phyloP scores from a whole-genome alignment of 2,329 filamentous ascomycete species.

The Aspergillus thermomutatus region DNA sequence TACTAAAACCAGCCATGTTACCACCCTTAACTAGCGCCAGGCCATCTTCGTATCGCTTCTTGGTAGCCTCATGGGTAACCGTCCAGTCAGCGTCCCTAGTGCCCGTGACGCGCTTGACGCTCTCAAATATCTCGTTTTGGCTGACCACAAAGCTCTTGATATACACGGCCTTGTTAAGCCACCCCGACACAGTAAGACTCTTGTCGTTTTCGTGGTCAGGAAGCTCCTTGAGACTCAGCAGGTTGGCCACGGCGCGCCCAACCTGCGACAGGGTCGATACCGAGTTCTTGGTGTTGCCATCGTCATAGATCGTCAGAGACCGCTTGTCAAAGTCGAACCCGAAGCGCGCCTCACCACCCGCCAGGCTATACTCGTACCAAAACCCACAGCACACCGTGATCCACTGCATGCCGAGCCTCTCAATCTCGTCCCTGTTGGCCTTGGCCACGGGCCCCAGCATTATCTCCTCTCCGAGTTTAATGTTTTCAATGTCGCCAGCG shows the following conservation, averaged over 20 bases:
- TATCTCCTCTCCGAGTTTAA: constrained; percentile 32
- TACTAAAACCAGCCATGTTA: constrained; percentile 44
- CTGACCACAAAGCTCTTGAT: constrained; percentile 56
- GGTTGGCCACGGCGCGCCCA: constrained; percentile 50
- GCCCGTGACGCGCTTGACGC: constrained; percentile 56
- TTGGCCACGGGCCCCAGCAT: constrained; percentile 30
- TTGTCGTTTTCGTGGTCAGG: constrained; percentile 39
- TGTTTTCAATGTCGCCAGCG: constrained; percentile 29
- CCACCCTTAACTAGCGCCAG: constrained; percentile 44
- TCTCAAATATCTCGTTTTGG: constrained; percentile 64
- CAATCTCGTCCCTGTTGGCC: constrained; percentile 37
- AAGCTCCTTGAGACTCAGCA: constrained; percentile 46
- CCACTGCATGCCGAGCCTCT: constrained; percentile 43
- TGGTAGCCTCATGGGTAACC: constrained; percentile 47
- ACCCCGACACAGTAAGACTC: constrained; percentile 41
- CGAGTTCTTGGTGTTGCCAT: constrained; percentile 55
- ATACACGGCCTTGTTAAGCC: constrained; percentile 50
- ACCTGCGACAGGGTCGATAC: constrained; percentile 59
- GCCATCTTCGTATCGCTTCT: constrained; percentile 50
- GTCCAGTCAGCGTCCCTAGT: constrained; percentile 60
- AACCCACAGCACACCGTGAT: constrained; percentile 47
- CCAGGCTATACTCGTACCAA: constrained; percentile 55
- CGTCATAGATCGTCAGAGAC: constrained; percentile 50
- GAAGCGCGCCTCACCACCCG: constrained; percentile 32
- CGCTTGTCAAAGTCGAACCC: constrained; percentile 51